Percentiles rank a stretch among this genome's conserved stretches.
Evolutionary conservation across 139 green algal species (phyloP).

Genomic region (Edaphochlamys debaryana): DNA sequence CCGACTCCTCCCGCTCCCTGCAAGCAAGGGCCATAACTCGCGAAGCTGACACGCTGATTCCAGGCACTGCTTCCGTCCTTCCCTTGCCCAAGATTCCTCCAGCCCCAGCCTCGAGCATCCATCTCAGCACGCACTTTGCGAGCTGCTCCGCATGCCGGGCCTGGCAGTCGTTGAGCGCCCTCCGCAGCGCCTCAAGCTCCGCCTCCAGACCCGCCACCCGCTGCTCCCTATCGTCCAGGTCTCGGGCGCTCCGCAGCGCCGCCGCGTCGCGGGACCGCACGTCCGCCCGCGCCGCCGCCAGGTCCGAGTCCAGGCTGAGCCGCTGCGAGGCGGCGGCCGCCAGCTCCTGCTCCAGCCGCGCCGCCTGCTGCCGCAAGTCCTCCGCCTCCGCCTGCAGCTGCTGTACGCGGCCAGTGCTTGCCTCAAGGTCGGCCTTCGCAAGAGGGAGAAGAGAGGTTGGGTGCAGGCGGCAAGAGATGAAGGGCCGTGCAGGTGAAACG

Average conservation of each 20-base stretch:
- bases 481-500: too few species aligned
- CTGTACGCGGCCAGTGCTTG: background rate
- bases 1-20: slow-evolving; percentile 64
- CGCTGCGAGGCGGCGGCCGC: background rate
- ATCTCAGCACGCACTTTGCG: slow-evolving; percentile 60
- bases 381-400: slow-evolving; percentile 23
- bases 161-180: slow-evolving; percentile 44
- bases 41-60: too few species aligned
- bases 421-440: slow-evolving; percentile 1
- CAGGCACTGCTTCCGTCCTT: too few species aligned
- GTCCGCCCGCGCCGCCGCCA: background rate
- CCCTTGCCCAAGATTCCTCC: background rate
- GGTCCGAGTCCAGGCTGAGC: slow-evolving; percentile 12
- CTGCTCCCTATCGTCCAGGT: slow-evolving; percentile 47
- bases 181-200: slow-evolving; percentile 50
- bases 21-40: background rate
- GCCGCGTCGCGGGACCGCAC: background rate
- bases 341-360: slow-evolving; percentile 32
- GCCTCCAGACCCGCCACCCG: slow-evolving; percentile 45
- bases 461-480: too few species aligned
- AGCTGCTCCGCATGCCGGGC: slow-evolving; percentile 61
- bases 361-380: slow-evolving; percentile 10
- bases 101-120: background rate
- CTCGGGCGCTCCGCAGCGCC: slow-evolving; percentile 19
- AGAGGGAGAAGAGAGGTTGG: too few species aligned